Percentiles rank a stretch among this genome's conserved stretches.
These are phyloP conservation scores for Monsonia emarginata DNA, from an alignment of 441 rosid species.

Conservation along the genomic window DNA sequence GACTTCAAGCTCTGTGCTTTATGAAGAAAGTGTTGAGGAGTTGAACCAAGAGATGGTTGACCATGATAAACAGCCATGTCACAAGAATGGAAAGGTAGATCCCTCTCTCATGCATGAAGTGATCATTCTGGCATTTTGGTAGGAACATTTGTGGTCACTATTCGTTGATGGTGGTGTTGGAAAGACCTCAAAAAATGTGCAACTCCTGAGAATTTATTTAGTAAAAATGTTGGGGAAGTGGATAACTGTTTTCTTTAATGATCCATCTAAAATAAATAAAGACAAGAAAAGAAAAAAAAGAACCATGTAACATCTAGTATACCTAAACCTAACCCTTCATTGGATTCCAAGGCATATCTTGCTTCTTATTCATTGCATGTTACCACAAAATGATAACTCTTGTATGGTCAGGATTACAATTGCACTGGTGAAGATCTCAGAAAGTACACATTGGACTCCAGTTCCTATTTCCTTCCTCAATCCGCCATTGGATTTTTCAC, in stretches of 20 bases:
- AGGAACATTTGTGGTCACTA: no score
- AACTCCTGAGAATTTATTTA: not conserved
- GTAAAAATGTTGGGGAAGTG: not conserved
- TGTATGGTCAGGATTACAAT: constrained; percentile 40
- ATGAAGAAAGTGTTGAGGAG: constrained; percentile 41
- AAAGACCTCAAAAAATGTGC: not conserved
- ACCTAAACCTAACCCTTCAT: not conserved
- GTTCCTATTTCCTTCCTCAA: constrained; percentile 45
- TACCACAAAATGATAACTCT: constrained; percentile 8
- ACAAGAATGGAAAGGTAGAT: constrained; percentile 46
- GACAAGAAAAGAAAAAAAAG: not conserved
- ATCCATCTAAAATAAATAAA: not conserved
- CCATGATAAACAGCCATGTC: constrained; percentile 27
- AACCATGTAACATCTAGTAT: not conserved
- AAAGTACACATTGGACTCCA: constrained; percentile 24
- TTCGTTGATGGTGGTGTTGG: not conserved
- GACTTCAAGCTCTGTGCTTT: constrained; percentile 23
- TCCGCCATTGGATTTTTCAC: constrained; percentile 59
- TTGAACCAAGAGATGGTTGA: constrained; percentile 33
- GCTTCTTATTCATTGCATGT: not conserved
- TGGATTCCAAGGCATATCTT: not conserved
- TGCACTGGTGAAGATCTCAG: constrained; percentile 27
- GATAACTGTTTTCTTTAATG: no score
- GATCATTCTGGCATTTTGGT: not conserved
- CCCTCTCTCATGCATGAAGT: constrained; percentile 4